Conservation (phyloP, 805 yeast species). For the Starmerella gropengiesseri region DNA sequence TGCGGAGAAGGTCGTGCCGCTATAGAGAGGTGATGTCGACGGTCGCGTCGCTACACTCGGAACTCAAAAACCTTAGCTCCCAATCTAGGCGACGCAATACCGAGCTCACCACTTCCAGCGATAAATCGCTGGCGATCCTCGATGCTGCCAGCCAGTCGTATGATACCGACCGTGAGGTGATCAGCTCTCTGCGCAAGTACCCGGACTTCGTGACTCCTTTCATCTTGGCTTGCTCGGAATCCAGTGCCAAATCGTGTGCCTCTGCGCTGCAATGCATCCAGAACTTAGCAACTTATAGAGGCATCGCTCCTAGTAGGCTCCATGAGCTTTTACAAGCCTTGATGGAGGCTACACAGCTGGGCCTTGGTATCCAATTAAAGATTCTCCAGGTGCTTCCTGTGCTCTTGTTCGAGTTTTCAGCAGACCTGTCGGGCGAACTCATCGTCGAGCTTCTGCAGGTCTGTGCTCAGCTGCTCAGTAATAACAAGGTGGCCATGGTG, state of each 20-base stretch:
- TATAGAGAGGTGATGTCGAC: constrained; percentile 17
- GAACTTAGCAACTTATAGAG: constrained; percentile 42
- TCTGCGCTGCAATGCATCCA: constrained; percentile 64
- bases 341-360: constrained; percentile 60
- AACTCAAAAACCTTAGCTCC: constrained; percentile 47
- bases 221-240: constrained; percentile 57
- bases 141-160: constrained; percentile 15
- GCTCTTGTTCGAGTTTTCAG: constrained; percentile 53
- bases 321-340: constrained; percentile 54
- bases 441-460: constrained; percentile 52
- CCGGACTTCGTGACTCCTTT: constrained; percentile 58
- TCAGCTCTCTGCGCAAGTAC: constrained; percentile 22
- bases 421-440: constrained; percentile 42
- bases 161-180: constrained; percentile 9
- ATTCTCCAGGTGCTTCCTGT: constrained; percentile 74
- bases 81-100: constrained; percentile 63
- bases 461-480: constrained; percentile 60
- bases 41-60: constrained; percentile 36
- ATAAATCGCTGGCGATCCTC: constrained; percentile 19
- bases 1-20: too few relatives aligned
- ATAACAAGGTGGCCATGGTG: constrained; percentile 64
- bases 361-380: constrained; percentile 75
- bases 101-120: constrained; percentile 43
- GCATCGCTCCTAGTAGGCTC: constrained; percentile 43
- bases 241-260: constrained; percentile 62